Evolutionary conservation across 495 filamentous ascomycete species (phyloP), one percentile per base, ranked within the genome.

Genomic region (Rhizodiscina lignyota): DNA sequence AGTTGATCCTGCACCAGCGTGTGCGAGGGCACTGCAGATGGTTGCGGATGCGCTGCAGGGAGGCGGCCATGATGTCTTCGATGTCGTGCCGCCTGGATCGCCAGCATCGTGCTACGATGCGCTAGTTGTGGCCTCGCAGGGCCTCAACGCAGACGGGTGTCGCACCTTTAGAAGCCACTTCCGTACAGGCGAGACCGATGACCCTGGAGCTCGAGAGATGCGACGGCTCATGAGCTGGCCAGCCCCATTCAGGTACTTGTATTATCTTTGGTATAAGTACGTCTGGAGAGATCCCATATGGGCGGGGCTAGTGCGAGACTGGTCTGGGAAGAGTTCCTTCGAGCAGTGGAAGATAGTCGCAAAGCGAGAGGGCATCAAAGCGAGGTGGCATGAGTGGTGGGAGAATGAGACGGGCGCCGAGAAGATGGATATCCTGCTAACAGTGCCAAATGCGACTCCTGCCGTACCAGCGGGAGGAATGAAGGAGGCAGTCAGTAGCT

Each of bases 391-490:
- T 48, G 69, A 76, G 12, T 94, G 83, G 77, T 86, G 83, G 82
- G 74, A 27, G 65, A 74, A 22, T 18, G 32, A 36, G 16, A 38
- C 35, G 21, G 41, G 46, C n/a, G 63, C 69, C 34, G 61, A 63
- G 26, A 47, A 72, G 35, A 62, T 81, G 40, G 89, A 94, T 48
- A 76, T 87, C 37, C 66, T 96, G 21, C 51, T 94, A 12, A 76
- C 79, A 21, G 79, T 80, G n/a, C 80, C 74, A 2, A 92, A 94
- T 54, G 83, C 87, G 0, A 85, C 83, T 12, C 87, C 89, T 0
- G 89, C 87, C 8, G 70, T 94, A 12, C 86, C 84, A 1, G 83
- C 87, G 51, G 70, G 76, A 29, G 87, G 74, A 4, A 94, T 93
- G 83, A 71, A 71, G 42, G 70, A 83, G 39, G 83, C 82, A 0